phyloP scores from a whole-genome alignment of 345 rosid genomes.

The Citrus medica region DNA sequence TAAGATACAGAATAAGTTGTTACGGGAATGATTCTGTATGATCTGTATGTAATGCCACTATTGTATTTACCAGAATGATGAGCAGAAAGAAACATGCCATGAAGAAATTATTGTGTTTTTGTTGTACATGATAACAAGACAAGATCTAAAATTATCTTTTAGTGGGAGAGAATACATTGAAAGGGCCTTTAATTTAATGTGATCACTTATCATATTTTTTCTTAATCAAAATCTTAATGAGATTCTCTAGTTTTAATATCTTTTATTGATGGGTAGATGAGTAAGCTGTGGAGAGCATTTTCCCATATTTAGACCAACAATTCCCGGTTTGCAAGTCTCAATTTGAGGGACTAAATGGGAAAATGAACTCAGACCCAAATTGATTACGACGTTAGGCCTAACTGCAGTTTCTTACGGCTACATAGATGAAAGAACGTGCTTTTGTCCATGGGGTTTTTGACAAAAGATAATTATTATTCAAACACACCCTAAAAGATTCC shows the following conservation, averaged over 20 bases:
- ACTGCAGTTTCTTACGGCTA: background rate
- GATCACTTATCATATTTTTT: constrained; percentile 1
- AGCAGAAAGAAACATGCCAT: no score
- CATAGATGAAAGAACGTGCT: background rate
- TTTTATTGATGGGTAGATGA: constrained; percentile 9
- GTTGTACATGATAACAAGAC: no score
- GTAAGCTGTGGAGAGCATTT: constrained; percentile 17
- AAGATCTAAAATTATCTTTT: no score
- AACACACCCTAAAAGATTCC: background rate
- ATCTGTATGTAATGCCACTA: no score
- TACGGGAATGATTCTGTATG: constrained; percentile 8
- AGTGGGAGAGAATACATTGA: background rate
- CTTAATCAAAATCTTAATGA: constrained; percentile 6
- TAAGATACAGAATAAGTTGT: background rate
- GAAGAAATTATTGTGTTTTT: no score
- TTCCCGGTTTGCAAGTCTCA: background rate
- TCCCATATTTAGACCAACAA: constrained; percentile 11
- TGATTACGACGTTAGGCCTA: constrained; percentile 19
- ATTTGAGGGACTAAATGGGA: constrained; percentile 10
- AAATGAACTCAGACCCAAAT: constrained; percentile 4
- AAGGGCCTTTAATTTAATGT: constrained; percentile 11
- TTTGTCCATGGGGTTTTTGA: background rate
- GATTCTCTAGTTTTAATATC: background rate
- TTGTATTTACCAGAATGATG: no score
- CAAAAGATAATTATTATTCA: background rate